These are phyloP conservation scores for Calocera viscosa DNA, from an alignment of 768 basidiomycete genomes.

Conservation along the genomic window DNA sequence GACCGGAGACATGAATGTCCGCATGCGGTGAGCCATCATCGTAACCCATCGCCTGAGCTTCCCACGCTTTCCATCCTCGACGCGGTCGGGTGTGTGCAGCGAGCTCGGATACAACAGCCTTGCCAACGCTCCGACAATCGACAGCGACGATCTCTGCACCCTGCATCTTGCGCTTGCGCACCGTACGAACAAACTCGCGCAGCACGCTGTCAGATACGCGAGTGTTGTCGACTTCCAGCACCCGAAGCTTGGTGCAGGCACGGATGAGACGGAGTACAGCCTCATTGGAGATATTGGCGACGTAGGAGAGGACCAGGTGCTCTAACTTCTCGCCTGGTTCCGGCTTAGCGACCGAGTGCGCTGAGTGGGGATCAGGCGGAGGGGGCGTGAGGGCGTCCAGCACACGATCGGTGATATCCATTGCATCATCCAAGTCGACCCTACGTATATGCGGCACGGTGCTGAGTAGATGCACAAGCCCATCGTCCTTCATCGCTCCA, in stretches of 20 bases:
- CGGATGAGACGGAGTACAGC: slow-evolving; percentile 53
- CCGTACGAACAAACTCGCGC: slow-evolving; percentile 52
- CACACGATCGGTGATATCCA: slow-evolving; percentile 59
- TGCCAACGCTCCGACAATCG: slow-evolving; percentile 62
- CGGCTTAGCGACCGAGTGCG: background rate
- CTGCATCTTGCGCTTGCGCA: slow-evolving; percentile 35
- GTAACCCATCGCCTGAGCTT: slow-evolving; percentile 54
- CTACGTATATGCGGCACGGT: slow-evolving; percentile 59
- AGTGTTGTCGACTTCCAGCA: slow-evolving; percentile 72
- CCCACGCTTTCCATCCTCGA: slow-evolving; percentile 60
- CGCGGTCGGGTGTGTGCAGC: slow-evolving; percentile 48
- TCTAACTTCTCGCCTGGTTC: slow-evolving; percentile 58
- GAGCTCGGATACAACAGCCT: slow-evolving; percentile 51
- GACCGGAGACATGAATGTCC: background rate
- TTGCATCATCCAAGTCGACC: slow-evolving; percentile 78
- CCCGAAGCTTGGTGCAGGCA: slow-evolving; percentile 45
- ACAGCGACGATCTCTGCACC: slow-evolving; percentile 54
- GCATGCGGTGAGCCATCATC: slow-evolving; percentile 37
- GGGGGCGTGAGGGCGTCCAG: slow-evolving; percentile 49
- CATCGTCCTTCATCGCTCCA: slow-evolving; percentile 52
- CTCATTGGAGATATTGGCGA: slow-evolving; percentile 48
- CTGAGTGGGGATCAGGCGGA: background rate
- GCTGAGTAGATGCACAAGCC: slow-evolving; percentile 55
- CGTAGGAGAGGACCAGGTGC: slow-evolving; percentile 57
- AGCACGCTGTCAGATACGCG: slow-evolving; percentile 49